Evolutionary conservation across 768 basidiomycete genomes (phyloP).

Genomic region (Russula ochroleuca): DNA sequence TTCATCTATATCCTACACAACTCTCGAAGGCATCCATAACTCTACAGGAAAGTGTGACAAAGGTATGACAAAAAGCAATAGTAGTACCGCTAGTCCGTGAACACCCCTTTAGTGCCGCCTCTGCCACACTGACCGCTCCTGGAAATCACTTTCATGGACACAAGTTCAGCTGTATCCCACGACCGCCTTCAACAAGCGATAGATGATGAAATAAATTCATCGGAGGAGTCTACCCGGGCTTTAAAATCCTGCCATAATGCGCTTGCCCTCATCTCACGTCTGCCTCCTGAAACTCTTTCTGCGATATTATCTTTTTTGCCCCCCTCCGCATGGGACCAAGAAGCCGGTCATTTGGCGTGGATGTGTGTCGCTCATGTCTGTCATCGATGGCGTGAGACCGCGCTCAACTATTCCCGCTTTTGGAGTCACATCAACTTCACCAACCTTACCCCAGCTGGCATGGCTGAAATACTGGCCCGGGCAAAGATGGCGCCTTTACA

Average conservation of each 20-base stretch:
- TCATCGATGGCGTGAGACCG: constrained; percentile 21
- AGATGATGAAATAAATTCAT: constrained; percentile 11
- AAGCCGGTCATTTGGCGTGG: not conserved
- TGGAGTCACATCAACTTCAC: constrained; percentile 17
- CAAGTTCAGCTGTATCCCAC: not conserved
- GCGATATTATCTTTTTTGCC: constrained; percentile 10
- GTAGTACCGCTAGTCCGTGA: too few relatives aligned
- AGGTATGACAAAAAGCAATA: too few relatives aligned
- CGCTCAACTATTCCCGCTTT: constrained; percentile 11
- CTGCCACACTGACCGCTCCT: too few relatives aligned
- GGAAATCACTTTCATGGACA: not conserved
- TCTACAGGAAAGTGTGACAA: too few relatives aligned
- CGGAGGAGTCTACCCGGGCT: constrained; percentile 1
- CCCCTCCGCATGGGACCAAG: not conserved
- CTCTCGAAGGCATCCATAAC: too few relatives aligned
- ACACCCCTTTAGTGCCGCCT: too few relatives aligned
- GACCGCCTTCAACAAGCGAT: constrained; percentile 1
- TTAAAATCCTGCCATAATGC: constrained; percentile 10
- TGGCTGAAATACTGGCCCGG: constrained; percentile 7
- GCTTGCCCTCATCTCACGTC: constrained; percentile 11
- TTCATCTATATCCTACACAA: too few relatives aligned
- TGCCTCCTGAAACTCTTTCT: constrained; percentile 9
- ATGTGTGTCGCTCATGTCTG: constrained; percentile 17
- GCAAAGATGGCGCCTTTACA: constrained; percentile 8
- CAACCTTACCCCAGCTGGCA: not conserved